Evolutionary conservation across 2,329 filamentous ascomycete species (phyloP).

Genomic region (Penicillium sp.): DNA sequence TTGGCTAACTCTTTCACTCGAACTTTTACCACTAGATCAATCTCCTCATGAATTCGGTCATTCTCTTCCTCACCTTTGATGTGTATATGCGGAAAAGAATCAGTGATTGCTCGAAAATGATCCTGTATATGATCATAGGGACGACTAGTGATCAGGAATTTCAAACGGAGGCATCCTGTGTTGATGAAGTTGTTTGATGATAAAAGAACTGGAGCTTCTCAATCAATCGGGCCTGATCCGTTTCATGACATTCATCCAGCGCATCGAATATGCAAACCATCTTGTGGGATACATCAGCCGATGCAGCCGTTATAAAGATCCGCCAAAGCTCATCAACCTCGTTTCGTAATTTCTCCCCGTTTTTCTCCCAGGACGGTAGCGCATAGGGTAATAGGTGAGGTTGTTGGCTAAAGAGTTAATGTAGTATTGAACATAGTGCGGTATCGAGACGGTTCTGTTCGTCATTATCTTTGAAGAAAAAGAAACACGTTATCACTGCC

Average conservation of each 20-base stretch:
- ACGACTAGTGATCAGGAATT: conserved; percentile 21
- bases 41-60: conserved; percentile 12
- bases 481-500: conserved; percentile 32
- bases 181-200: neutral
- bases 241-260: conserved; percentile 10
- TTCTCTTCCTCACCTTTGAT: conserved; percentile 16
- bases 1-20: conserved; percentile 12
- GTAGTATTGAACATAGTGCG: conserved; percentile 38
- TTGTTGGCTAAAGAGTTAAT: conserved; percentile 36
- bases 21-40: conserved; percentile 12
- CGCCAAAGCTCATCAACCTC: conserved; percentile 16
- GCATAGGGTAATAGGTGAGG: conserved; percentile 26
- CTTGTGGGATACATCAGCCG: neutral
- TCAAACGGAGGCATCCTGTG: conserved; percentile 2
- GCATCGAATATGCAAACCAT: conserved; percentile 13
- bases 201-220: conserved; percentile 6
- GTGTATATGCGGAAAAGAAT: conserved; percentile 7
- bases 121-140: conserved; percentile 16
- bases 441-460: conserved; percentile 29
- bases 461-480: conserved; percentile 43
- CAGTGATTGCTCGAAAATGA: conserved; percentile 1
- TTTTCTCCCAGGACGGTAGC: conserved; percentile 15
- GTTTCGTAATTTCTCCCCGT: conserved; percentile 16
- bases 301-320: conserved; percentile 10
- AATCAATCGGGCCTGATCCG: conserved; percentile 6